Conservation (phyloP, 2,329 filamentous ascomycete species). For the Xylariaceae sp. region DNA sequence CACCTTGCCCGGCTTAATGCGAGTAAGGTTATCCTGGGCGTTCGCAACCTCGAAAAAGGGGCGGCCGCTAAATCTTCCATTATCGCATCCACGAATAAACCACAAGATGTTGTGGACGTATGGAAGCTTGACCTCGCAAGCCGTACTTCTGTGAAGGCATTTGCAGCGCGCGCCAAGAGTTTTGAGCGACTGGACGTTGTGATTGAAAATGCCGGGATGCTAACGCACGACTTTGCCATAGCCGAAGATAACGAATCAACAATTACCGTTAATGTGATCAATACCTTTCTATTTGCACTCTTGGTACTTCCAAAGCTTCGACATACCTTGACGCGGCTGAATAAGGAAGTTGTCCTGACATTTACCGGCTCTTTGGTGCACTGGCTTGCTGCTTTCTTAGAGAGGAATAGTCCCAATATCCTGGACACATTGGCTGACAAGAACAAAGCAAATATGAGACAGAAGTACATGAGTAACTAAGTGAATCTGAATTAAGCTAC, state of each 20-base stretch:
- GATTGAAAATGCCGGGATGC: conserved; percentile 49
- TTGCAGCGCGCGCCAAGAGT: conserved; percentile 40
- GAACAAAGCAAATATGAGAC: conserved; percentile 12
- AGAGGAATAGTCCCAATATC: conserved; percentile 17
- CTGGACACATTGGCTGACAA: conserved; percentile 17
- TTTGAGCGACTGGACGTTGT: conserved; percentile 51
- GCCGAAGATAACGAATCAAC: conserved; percentile 50
- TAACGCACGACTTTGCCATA: conserved; percentile 24
- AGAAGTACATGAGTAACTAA: conserved; percentile 5
- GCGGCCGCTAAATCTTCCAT: conserved; percentile 48
- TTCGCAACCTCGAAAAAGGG: conserved; percentile 48
- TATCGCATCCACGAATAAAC: conserved; percentile 33
- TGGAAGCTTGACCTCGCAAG: conserved; percentile 52
- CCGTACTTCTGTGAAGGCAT: conserved; percentile 45
- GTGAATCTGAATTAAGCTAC: conserved; percentile 6
- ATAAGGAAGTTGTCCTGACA: conserved; percentile 19
- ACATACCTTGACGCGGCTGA: conserved; percentile 37
- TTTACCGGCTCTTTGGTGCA: conserved; percentile 29
- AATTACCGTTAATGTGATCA: conserved; percentile 55
- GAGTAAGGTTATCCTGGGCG: conserved; percentile 50
- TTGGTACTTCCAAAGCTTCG: conserved; percentile 49
- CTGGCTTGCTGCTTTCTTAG: conserved; percentile 22
- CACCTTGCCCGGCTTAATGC: conserved; percentile 49
- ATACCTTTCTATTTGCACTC: conserved; percentile 50
- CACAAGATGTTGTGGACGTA: conserved; percentile 43